phyloP scores from a whole-genome alignment of 306 rosid genomes.

The Prunus kanzakura region DNA sequence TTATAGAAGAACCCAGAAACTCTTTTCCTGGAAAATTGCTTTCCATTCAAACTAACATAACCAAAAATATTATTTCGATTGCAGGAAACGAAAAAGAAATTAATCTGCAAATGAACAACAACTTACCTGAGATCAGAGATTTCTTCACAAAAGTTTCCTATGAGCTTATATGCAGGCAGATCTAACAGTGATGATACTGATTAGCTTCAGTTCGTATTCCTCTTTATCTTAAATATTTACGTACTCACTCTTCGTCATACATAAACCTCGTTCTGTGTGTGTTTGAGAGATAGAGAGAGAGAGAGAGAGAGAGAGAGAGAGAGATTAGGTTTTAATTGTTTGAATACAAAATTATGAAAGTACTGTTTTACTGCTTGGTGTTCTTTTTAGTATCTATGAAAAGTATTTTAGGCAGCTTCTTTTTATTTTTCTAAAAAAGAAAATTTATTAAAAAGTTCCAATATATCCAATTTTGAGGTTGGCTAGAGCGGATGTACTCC shows the following conservation, averaged over 20 bases:
- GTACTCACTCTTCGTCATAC: background rate
- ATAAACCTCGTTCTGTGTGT: background rate
- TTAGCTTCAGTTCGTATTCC: background rate
- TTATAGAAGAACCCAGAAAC: background rate
- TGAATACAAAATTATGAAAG: background rate
- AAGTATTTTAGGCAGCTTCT: background rate
- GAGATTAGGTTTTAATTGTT: background rate
- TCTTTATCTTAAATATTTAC: background rate
- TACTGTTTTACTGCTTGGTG: background rate
- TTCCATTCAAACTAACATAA: background rate
- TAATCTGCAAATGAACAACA: background rate
- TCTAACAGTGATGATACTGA: background rate
- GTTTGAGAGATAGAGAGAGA: background rate
- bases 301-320: background rate
- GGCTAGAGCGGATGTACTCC: rapidly evolving
- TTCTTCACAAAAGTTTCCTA: background rate
- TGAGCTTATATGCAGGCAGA: background rate
- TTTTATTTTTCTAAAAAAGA: background rate
- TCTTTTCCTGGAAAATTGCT: background rate
- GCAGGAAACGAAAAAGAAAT: background rate
- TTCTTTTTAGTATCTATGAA: background rate
- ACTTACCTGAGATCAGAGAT: background rate
- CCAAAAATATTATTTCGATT: background rate
- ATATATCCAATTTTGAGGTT: background rate
- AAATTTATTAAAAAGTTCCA: no score